Evolutionary conservation across 495 filamentous ascomycete genomes (phyloP).

Genomic region (Penicillium mononematosum): DNA sequence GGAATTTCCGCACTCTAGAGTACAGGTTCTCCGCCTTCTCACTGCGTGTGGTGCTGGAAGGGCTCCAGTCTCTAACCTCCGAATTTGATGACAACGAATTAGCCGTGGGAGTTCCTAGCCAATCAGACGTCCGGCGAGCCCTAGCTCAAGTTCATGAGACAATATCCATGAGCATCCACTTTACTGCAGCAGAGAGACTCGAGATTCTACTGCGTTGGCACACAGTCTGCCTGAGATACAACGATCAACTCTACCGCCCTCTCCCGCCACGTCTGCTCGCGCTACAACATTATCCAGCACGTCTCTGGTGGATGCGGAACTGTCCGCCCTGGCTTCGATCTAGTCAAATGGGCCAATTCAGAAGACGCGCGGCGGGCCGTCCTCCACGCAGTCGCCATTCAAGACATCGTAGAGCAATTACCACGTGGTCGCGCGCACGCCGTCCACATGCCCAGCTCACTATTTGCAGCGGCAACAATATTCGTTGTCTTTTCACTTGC

Average conservation of each 20-base stretch:
- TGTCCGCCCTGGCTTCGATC: constrained; percentile 34
- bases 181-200: constrained; percentile 39
- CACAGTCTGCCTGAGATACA: constrained; percentile 46
- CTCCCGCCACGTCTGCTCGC: constrained; percentile 42
- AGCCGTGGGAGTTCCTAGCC: constrained; percentile 43
- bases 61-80: constrained; percentile 45
- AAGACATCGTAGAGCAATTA: constrained; percentile 50
- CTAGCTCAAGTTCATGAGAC: constrained; percentile 44
- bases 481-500: constrained; percentile 45
- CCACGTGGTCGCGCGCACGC: constrained; percentile 49
- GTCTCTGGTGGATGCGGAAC: constrained; percentile 33
- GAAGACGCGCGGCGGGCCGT: constrained; percentile 46
- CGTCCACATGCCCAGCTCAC: constrained; percentile 46
- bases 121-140: constrained; percentile 40
- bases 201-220: constrained; percentile 52
- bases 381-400: constrained; percentile 49
- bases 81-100: constrained; percentile 43
- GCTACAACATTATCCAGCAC: constrained; percentile 44
- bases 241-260: constrained; percentile 45
- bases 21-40: constrained; percentile 45
- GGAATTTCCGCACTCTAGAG: constrained; percentile 35
- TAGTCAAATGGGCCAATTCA: constrained; percentile 40
- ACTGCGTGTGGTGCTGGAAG: constrained; percentile 46
- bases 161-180: constrained; percentile 40
- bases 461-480: constrained; percentile 46